Evolutionary conservation across 495 filamentous ascomycete species (phyloP), one percentile per base, ranked within the genome.

Genomic region (Penicillium goetzii): DNA sequence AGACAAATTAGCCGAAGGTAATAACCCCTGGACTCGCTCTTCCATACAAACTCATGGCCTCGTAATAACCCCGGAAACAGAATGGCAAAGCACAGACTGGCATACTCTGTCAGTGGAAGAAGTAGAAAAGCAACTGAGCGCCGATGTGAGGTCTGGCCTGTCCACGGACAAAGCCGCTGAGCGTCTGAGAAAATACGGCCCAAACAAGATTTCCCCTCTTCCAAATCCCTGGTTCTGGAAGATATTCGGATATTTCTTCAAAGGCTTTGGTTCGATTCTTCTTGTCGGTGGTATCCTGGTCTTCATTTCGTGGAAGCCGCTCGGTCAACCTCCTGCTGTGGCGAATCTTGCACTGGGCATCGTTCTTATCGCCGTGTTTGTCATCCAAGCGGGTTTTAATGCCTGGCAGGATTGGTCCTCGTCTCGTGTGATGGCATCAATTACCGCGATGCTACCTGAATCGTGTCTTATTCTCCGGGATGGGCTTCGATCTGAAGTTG

Each of bases 351-450:
- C 86, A 1, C 77, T 91, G 4, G 88, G 84, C 4, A 86, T 89
- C 62, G 86, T 91, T 9, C 72, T 91, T 4, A 58, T 86, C 23
- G 80, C 81, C 9, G 88, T 92, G 0, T 90, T 88, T 63, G 67
- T 89, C 60, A 80, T 88, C 23, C 88, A 92, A 68, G 89, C 89
- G n/a, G 77, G 77, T 2, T 92, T 91, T 73, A 86, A 86, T 67
- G 83, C 81, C 50, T 88, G 82, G 75, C 86, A 88, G 59, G 86
- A 89, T 64, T 88, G 81, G 79, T 86, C 83, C 0, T 84, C 85
- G 0, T 82, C 83, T 0, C 73, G 83, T n/a, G 86, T 88, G 11
- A 88, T 89, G 84, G 83, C 81, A 7, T 84, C 83, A 2, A 88
- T 88, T 55, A 85, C 80, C 28, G 83, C 76, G 50, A 87, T 91